A percentile compares a stretch with the other conserved stretches of the same genome.
Evolutionary conservation across 179 eudicot genomes (phyloP).

Genomic region (Gypsophila paniculata): DNA sequence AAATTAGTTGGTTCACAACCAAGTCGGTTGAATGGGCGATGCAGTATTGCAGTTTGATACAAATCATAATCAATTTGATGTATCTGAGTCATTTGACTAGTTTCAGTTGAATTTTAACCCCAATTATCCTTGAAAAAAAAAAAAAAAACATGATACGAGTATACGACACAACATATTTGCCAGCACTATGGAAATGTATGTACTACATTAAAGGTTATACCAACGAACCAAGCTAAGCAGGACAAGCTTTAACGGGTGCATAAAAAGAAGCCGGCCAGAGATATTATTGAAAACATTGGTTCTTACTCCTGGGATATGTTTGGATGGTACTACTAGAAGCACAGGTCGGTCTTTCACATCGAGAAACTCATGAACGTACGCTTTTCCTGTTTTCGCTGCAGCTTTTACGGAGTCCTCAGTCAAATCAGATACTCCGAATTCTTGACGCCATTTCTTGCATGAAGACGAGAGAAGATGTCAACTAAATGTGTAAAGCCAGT

Average conservation of each 20-base stretch:
- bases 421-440: conserved; percentile 71
- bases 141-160: not conserved
- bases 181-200: too few species aligned
- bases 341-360: conserved; percentile 75
- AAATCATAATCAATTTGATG: not conserved
- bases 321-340: conserved; percentile 70
- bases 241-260: not conserved
- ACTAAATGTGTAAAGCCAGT: not conserved
- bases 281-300: conserved; percentile 7
- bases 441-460: conserved; percentile 78
- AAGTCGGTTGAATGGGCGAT: not conserved
- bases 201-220: not conserved
- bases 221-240: not conserved
- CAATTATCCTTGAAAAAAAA: not conserved
- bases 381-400: conserved; percentile 71
- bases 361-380: conserved; percentile 64
- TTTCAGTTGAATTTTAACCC: not conserved
- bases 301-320: conserved; percentile 75
- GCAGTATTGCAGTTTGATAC: conserved; percentile 8
- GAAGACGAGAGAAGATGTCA: conserved; percentile 25
- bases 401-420: conserved; percentile 64
- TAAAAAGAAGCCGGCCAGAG: conserved; percentile 4
- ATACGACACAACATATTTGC: not conserved
- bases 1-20: not conserved
- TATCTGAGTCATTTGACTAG: not conserved